Base-by-base conservation (phyloP, 306 rosid genomes). In the Sindora glabra region DNA sequence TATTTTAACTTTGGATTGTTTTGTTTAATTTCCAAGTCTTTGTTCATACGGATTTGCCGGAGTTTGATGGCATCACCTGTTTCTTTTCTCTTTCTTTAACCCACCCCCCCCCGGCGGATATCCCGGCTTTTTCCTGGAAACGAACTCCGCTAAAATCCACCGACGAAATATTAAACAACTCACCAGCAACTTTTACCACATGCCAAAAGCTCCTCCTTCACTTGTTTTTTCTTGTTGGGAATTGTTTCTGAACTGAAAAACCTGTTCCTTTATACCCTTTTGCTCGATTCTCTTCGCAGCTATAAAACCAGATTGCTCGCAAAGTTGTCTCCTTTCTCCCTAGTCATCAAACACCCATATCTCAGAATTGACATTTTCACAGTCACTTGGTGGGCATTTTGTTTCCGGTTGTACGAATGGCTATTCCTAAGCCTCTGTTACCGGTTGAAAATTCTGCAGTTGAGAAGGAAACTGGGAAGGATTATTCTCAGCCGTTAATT, bases 401-500 rank as follows among this genome's bases (percentile, higher is more conserved):
- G 16, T 5, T 1, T 5, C 4, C 48, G 5, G 16, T 10, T 17
- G 21, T 25, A 45, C 21, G 40, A 62, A 78, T 73, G 76, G 56
- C n/a, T 22, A 8, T 32, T 6, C 11, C 2, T 6, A 25, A 48
- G 48, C 29, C 49, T 55, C 38, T 15, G 10, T 59, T 56, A 16
- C 49, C 24, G 40, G 29, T 9, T 47, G n/a, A 12, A 19, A 48
- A 33, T 8, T 16, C 44, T 3, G 40, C 14, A 11, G 48, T 16
- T 7, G 5, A 19, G 0, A 9, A 21, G 11, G 45, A 65, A 44
- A 36, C 25, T 26, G 14, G 23, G 33, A 21, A 27, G 6, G 22
- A 74, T 5, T 29, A 17, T 4, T 52, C 38, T 0, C 71, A 72
- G 71, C 49, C 64, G 38, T 69, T 87, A 41, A 83, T 87, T 55